Evolutionary conservation across 2,329 filamentous ascomycete species (phyloP).

Genomic region (Beauveria pseudobassiana): DNA sequence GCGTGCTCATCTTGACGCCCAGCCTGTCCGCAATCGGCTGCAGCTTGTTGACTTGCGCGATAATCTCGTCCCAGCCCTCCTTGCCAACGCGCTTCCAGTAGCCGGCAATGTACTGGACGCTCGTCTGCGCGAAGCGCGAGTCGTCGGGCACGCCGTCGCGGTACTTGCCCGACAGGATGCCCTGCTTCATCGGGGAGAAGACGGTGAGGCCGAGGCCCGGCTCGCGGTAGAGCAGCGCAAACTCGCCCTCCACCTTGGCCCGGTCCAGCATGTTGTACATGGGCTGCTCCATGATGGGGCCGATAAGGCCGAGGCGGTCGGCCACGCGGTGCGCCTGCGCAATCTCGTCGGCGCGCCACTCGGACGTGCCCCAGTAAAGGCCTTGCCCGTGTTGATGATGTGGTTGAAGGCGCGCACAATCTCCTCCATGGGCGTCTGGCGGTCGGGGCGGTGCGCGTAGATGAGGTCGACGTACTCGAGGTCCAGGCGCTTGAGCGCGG

Average conservation of each 20-base stretch:
- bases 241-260: slow-evolving; percentile 57
- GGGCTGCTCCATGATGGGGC: slow-evolving; percentile 60
- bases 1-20: slow-evolving; percentile 46
- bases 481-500: slow-evolving; percentile 48
- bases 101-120: slow-evolving; percentile 48
- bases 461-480: slow-evolving; percentile 60
- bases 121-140: slow-evolving; percentile 48
- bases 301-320: slow-evolving; percentile 52
- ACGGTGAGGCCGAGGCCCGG: slow-evolving; percentile 54
- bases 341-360: slow-evolving; percentile 61
- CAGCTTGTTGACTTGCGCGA: slow-evolving; percentile 53
- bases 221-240: slow-evolving; percentile 51
- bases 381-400: slow-evolving; percentile 59
- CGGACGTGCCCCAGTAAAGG: slow-evolving; percentile 63
- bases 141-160: slow-evolving; percentile 53
- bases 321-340: slow-evolving; percentile 54
- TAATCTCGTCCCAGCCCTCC: slow-evolving; percentile 45
- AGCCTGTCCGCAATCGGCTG: slow-evolving; percentile 58
- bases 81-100: slow-evolving; percentile 43
- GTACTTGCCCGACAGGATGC: slow-evolving; percentile 61
- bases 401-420: slow-evolving; percentile 64
- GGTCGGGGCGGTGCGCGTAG: slow-evolving; percentile 62
- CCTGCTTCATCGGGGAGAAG: slow-evolving; percentile 50
- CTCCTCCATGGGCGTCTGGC: slow-evolving; percentile 62
- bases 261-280: slow-evolving; percentile 57